A percentile compares a stretch with the other conserved stretches of the same genome.
Conservation (phyloP, 306 rosid genomes). For the Bauhinia variegata region DNA sequence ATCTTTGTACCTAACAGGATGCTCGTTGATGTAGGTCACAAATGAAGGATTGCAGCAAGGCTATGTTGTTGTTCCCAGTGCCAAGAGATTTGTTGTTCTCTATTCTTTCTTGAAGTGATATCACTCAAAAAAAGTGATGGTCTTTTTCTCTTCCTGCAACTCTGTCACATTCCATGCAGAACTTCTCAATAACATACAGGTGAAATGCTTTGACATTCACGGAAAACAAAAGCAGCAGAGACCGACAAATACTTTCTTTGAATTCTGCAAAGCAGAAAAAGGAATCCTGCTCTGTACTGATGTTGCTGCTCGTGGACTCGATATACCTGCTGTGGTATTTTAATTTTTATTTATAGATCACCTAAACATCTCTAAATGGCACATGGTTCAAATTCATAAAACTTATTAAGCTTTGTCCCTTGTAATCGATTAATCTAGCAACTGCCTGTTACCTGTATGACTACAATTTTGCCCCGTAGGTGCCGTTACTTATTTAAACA, state of each 20-base stretch:
- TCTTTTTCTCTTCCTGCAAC: constrained; percentile 95
- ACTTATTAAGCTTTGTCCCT: neutral
- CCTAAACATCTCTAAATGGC: constrained; percentile 13
- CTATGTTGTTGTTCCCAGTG: constrained; percentile 83
- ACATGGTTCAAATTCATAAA: neutral
- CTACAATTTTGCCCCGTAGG: too few relatives aligned
- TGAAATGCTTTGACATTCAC: constrained; percentile 81
- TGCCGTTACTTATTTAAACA: too few relatives aligned
- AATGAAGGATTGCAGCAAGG: constrained; percentile 98
- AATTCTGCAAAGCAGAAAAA: constrained; percentile 79
- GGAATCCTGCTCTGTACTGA: constrained; percentile 97
- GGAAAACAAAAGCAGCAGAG: constrained; percentile 95
- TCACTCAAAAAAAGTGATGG: constrained; percentile 86
- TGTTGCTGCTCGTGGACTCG: constrained; percentile 98
- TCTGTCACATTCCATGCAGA: constrained; percentile 91
- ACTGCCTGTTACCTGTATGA: too few relatives aligned
- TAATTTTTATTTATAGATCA: constrained; percentile 6
- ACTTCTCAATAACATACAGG: constrained; percentile 67
- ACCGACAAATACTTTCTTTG: constrained; percentile 75
- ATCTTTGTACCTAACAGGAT: constrained; percentile 30
- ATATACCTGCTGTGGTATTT: constrained; percentile 83
- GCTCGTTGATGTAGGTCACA: constrained; percentile 63
- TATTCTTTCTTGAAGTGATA: constrained; percentile 80
- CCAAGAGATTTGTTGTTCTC: constrained; percentile 78
- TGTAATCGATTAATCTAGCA: too few relatives aligned